A percentile compares a stretch with the other conserved stretches of the same genome.
Evolutionary conservation across 2,329 filamentous ascomycete species (phyloP).

Genomic region (Thermoascus crustaceus): DNA sequence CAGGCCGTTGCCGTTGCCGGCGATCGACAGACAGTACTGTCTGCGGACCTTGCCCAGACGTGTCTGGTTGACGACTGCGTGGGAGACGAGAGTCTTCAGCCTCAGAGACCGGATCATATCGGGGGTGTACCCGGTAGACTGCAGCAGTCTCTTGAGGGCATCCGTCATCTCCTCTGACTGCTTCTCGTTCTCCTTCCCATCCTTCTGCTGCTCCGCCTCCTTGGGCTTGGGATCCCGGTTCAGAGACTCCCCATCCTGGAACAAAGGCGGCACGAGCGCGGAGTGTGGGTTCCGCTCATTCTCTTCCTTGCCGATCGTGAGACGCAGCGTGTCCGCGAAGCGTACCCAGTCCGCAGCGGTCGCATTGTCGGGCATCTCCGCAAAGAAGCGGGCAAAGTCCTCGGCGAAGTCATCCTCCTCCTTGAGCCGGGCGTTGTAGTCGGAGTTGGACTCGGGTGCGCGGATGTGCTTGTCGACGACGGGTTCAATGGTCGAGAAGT

Average conservation of each 20-base stretch:
- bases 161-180: conserved; percentile 27
- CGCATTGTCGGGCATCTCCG: conserved; percentile 46
- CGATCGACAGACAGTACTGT: conserved; percentile 67
- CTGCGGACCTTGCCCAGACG: conserved; percentile 87
- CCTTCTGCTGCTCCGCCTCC: conserved; percentile 20
- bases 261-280: conserved; percentile 44
- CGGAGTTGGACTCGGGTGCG: conserved; percentile 43
- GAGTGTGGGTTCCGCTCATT: conserved; percentile 43
- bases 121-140: conserved; percentile 48
- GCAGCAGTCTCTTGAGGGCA: conserved; percentile 44
- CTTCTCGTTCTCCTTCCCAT: conserved; percentile 20
- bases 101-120: conserved; percentile 46
- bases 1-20: conserved; percentile 78
- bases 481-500: conserved; percentile 69
- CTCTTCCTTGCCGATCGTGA: conserved; percentile 44
- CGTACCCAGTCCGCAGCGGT: conserved; percentile 33
- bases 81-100: conserved; percentile 64
- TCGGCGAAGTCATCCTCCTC: conserved; percentile 53
- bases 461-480: conserved; percentile 63
- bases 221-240: conserved; percentile 19
- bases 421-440: conserved; percentile 54
- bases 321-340: conserved; percentile 40
- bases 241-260: conserved; percentile 34
- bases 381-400: conserved; percentile 45
- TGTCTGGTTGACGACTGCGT: conserved; percentile 82